Conservation (phyloP, 371 early-diverging fungal species). For the Lichtheimia ramosa region DNA sequence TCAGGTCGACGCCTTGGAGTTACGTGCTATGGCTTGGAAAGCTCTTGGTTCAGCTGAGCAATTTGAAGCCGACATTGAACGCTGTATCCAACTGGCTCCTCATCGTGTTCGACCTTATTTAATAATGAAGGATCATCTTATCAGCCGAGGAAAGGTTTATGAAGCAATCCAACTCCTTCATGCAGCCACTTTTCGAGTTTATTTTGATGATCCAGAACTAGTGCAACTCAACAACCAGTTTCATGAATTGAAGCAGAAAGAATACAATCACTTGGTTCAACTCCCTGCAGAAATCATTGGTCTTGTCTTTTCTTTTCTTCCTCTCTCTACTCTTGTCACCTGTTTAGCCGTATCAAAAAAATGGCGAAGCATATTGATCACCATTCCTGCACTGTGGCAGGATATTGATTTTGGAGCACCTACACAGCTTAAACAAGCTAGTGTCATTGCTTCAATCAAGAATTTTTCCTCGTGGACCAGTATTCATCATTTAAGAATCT, state of each 20-base stretch:
- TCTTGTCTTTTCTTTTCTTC: neutral
- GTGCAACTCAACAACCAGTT: neutral
- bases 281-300: slow-evolving; percentile 1
- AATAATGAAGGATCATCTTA: neutral
- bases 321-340: neutral
- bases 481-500: neutral
- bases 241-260: neutral
- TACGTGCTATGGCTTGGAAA: neutral
- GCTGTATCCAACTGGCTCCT: neutral
- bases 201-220: slow-evolving; percentile 1
- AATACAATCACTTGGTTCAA: neutral
- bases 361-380: neutral
- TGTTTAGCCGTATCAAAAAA: neutral
- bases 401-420: neutral
- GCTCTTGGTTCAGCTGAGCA: neutral
- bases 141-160: neutral
- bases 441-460: neutral
- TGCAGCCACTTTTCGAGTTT: neutral
- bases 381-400: slow-evolving; percentile 1
- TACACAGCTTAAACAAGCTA: neutral
- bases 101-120: neutral
- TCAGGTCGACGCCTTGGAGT: neutral
- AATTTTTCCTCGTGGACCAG: neutral
- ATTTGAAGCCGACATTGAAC: neutral
- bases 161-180: neutral